These are phyloP conservation scores for Pseudotsuga menziesii DNA, from an alignment of 75 land plant genomes.

Conservation along the genomic window DNA sequence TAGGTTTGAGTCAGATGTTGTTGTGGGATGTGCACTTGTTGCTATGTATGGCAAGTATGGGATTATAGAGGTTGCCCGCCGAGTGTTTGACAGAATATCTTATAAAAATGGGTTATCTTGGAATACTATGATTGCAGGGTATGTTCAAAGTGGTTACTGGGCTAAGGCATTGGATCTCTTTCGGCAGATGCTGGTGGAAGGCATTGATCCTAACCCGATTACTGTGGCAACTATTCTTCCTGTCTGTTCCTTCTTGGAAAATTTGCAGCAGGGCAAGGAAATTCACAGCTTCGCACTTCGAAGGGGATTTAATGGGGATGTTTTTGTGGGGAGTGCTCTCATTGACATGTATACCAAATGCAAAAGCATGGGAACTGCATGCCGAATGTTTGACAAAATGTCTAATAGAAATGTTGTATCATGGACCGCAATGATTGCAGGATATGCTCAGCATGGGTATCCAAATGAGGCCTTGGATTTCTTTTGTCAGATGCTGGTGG, in stretches of 20 bases:
- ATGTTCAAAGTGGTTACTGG: slow-evolving; percentile 18
- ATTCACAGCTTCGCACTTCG: slow-evolving; percentile 34
- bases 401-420: slow-evolving; percentile 13
- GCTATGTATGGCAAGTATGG: slow-evolving; percentile 13
- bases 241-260: slow-evolving; percentile 26
- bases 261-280: slow-evolving; percentile 28
- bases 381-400: slow-evolving; percentile 19
- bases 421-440: slow-evolving; percentile 31
- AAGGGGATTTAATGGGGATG: slow-evolving; percentile 16
- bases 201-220: slow-evolving; percentile 24
- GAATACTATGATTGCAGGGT: slow-evolving; percentile 67
- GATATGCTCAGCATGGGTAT: slow-evolving; percentile 17
- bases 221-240: slow-evolving; percentile 48
- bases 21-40: slow-evolving; percentile 7
- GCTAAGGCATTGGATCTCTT: slow-evolving; percentile 32
- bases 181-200: slow-evolving; percentile 27
- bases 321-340: slow-evolving; percentile 48
- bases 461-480: slow-evolving; percentile 11
- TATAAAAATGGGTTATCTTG: slow-evolving; percentile 44
- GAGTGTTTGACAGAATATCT: slow-evolving; percentile 23
- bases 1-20: slow-evolving; percentile 10
- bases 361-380: slow-evolving; percentile 16
- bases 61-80: slow-evolving; percentile 14
- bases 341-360: slow-evolving; percentile 23
- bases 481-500: slow-evolving; percentile 16